phyloP scores from a whole-genome alignment of 2,329 filamentous ascomycete species.

The Fusarium incarnatum region DNA sequence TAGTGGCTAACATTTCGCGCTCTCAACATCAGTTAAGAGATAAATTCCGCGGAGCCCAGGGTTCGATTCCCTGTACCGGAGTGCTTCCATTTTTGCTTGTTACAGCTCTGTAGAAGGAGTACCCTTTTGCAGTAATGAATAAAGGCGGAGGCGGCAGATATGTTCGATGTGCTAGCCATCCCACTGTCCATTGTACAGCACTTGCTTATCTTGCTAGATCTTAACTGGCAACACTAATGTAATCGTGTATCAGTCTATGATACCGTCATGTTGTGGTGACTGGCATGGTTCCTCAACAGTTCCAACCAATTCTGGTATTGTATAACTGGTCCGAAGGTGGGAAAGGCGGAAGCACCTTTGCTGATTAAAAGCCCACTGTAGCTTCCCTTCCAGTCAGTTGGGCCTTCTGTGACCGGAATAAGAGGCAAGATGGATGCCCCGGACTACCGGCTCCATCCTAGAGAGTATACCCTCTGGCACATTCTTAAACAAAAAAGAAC shows the following conservation, averaged over 20 bases:
- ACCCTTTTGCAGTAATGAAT: not conserved
- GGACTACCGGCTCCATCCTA: not conserved
- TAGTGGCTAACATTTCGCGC: constrained; percentile 52
- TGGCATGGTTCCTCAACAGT: not conserved
- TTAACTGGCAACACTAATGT: not conserved
- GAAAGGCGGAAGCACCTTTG: not conserved
- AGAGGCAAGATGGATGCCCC: not conserved
- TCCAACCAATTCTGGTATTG: not conserved
- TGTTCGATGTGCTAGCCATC: not conserved
- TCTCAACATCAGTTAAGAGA: constrained; percentile 44
- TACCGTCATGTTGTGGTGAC: not conserved
- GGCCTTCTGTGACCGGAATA: not conserved
- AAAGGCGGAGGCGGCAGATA: not conserved
- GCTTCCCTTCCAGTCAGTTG: not conserved
- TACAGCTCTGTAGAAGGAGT: not conserved
- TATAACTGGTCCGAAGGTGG: not conserved
- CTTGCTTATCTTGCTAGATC: not conserved
- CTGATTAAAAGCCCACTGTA: not conserved
- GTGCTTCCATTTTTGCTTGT: constrained; percentile 9
- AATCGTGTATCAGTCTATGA: too few relatives aligned
- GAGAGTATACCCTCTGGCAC: not conserved
- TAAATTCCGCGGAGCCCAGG: constrained; percentile 40
- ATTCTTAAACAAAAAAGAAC: not conserved
- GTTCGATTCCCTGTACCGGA: constrained; percentile 46
- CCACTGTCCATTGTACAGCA: not conserved